Conservation (phyloP, 768 basidiomycete genomes). For the Mycena latifolia region DNA sequence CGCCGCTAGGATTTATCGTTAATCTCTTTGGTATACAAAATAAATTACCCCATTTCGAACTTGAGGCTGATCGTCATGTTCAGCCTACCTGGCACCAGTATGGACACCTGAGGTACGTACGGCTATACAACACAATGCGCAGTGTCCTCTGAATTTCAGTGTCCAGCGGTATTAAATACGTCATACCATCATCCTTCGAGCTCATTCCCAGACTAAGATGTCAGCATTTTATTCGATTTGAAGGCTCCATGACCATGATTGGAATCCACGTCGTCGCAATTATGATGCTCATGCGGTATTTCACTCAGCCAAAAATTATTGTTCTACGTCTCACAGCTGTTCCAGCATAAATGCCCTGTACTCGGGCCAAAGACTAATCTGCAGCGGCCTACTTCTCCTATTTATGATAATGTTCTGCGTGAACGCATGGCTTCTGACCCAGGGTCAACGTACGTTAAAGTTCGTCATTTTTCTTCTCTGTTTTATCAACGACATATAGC, state of each 20-base stretch:
- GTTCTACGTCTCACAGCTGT: not conserved
- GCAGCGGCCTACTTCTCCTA: slow-evolving; percentile 46
- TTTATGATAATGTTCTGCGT: slow-evolving; percentile 59
- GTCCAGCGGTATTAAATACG: slow-evolving; percentile 13
- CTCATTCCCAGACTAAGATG: slow-evolving; percentile 47
- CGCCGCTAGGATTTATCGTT: slow-evolving; percentile 71
- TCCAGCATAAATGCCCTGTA: slow-evolving; percentile 53
- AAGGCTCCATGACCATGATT: slow-evolving; percentile 66
- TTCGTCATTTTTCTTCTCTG: not conserved
- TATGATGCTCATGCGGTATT: slow-evolving; percentile 70
- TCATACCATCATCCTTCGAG: not conserved
- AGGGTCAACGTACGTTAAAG: slow-evolving; percentile 58
- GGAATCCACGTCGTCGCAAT: slow-evolving; percentile 64
- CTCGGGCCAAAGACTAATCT: slow-evolving; percentile 46
- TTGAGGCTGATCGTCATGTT: not conserved
- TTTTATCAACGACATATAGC: slow-evolving; percentile 40
- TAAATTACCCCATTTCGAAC: not conserved
- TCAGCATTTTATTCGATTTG: slow-evolving; percentile 60
- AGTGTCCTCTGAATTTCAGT: slow-evolving; percentile 1
- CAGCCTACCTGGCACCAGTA: slow-evolving; percentile 57
- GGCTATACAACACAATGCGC: slow-evolving; percentile 7
- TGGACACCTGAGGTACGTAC: slow-evolving; percentile 54
- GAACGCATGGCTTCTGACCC: slow-evolving; percentile 67
- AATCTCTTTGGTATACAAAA: slow-evolving; percentile 59
- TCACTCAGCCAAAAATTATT: not conserved